Evolutionary conservation across 805 yeast species (phyloP).

Genomic region (Wickerhamomyces mucosus): DNA sequence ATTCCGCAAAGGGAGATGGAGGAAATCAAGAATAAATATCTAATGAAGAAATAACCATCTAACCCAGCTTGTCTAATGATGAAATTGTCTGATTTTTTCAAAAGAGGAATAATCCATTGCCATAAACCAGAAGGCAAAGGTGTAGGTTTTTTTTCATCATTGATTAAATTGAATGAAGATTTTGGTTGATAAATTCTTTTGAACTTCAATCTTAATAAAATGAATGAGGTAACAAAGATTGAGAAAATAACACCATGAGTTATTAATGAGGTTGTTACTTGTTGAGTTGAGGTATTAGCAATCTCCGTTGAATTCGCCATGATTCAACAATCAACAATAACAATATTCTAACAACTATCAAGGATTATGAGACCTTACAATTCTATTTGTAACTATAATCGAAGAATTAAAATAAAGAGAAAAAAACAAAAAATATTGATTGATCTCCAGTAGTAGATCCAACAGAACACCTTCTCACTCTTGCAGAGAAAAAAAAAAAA

Average conservation of each 20-base stretch:
- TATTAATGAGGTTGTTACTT: conserved; percentile 63
- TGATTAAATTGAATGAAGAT: conserved; percentile 49
- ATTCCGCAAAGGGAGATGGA: conserved; percentile 46
- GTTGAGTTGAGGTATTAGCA: conserved; percentile 50
- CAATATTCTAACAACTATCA: too few relatives aligned
- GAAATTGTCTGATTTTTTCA: conserved; percentile 62
- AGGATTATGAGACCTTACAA: too few relatives aligned
- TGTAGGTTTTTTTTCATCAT: conserved; percentile 56
- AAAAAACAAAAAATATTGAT: too few relatives aligned
- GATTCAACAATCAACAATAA: too few relatives aligned
- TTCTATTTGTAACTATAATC: too few relatives aligned
- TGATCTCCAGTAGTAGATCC: too few relatives aligned
- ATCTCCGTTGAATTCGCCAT: conserved; percentile 10
- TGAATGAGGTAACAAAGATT: conserved; percentile 49
- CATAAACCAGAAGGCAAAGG: conserved; percentile 63
- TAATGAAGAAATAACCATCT: conserved; percentile 87
- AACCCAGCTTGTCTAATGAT: conserved; percentile 81
- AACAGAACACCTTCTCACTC: background rate
- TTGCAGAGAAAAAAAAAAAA: background rate
- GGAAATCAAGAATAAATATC: conserved; percentile 59
- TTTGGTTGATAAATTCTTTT: conserved; percentile 81
- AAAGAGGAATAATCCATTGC: conserved; percentile 59
- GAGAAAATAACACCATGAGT: conserved; percentile 61
- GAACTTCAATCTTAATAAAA: conserved; percentile 54
- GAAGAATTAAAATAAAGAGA: too few relatives aligned